Percentiles rank a stretch among this genome's conserved stretches.
phyloP scores from a whole-genome alignment of 345 rosid genomes.

The Hibiscus mutabilis region DNA sequence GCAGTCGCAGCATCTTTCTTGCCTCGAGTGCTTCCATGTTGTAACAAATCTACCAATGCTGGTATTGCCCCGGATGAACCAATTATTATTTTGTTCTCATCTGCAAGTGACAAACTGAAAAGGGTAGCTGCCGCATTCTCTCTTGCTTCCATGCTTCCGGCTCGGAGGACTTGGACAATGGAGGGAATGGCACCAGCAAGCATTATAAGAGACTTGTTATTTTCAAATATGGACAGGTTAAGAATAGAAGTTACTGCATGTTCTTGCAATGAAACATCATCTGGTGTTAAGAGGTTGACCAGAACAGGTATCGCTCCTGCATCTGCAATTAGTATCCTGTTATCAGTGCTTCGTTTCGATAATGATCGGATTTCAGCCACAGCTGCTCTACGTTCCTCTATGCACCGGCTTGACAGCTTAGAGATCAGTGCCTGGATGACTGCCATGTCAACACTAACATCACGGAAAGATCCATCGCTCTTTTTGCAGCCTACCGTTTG shows the following conservation, averaged over 20 bases:
- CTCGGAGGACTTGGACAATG: slow-evolving; percentile 74
- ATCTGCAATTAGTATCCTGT: slow-evolving; percentile 70
- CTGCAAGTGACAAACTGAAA: slow-evolving; percentile 45
- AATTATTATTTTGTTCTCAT: slow-evolving; percentile 83
- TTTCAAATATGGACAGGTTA: slow-evolving; percentile 79
- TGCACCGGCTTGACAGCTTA: slow-evolving; percentile 48
- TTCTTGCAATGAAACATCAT: slow-evolving; percentile 55
- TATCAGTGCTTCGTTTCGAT: slow-evolving; percentile 76
- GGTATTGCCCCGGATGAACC: slow-evolving; percentile 78
- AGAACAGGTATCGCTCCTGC: slow-evolving; percentile 84
- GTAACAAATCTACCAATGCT: too few relatives aligned
- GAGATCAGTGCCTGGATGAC: slow-evolving; percentile 57
- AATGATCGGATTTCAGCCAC: slow-evolving; percentile 71
- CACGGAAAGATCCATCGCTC: slow-evolving; percentile 56
- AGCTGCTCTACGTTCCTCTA: slow-evolving; percentile 53
- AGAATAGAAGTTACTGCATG: slow-evolving; percentile 81
- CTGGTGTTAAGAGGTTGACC: slow-evolving; percentile 52
- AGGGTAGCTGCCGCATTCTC: slow-evolving; percentile 80
- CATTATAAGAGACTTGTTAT: slow-evolving; percentile 74
- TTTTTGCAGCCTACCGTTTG: slow-evolving; percentile 54
- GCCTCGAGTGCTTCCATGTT: too few relatives aligned
- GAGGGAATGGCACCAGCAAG: slow-evolving; percentile 81
- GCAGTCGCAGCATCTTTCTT: too few relatives aligned
- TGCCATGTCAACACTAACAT: slow-evolving; percentile 54
- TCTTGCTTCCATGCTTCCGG: slow-evolving; percentile 79